Conservation (phyloP, 176 grass and related monocot genomes). For the Hordeum vulgare region MorexV3_pseudomolecules_assembly NC_058521.1:551710548-551711047, state of each 20-base stretch:
- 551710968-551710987: slow-evolving; percentile 9
- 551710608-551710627: neutral
- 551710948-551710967: neutral
- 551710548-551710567: neutral
- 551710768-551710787: neutral
- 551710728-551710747: neutral
- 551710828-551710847: neutral
- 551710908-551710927: neutral
- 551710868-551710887: neutral
- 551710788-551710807: neutral
- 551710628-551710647: neutral
- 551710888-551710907: neutral
- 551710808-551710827: neutral
- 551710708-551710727: too few relatives aligned
- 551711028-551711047: neutral
- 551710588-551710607: neutral
- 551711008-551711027: neutral
- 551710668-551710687: neutral
- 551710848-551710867: neutral
- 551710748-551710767: neutral
- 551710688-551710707: neutral
- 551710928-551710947: neutral
- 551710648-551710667: neutral
- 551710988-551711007: neutral
- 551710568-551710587: neutral